Percentiles rank a stretch among this genome's conserved stretches.
These are phyloP conservation scores for Dactylellina leptospora DNA, from an alignment of 2,329 filamentous ascomycete genomes.

Conservation along the genomic window DNA sequence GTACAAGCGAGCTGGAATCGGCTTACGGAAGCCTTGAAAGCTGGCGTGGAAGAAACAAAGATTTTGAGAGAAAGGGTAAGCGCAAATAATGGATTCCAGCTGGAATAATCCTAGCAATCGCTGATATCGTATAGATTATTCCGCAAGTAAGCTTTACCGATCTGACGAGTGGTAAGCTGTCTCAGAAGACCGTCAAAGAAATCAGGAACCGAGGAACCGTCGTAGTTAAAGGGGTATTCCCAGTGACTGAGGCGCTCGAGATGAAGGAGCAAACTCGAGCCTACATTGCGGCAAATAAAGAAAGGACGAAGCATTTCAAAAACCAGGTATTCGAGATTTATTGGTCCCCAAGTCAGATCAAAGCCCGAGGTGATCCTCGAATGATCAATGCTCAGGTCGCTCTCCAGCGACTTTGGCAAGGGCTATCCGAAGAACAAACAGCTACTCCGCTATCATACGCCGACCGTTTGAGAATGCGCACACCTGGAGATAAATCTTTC, in stretches of 20 bases:
- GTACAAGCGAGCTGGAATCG: conserved; percentile 65
- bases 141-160: conserved; percentile 67
- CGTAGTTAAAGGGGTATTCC: conserved; percentile 73
- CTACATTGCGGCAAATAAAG: conserved; percentile 71
- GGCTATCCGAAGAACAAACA: conserved; percentile 63
- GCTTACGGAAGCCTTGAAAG: conserved; percentile 63
- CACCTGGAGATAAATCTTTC: conserved; percentile 75
- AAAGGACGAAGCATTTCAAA: conserved; percentile 72
- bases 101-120: neutral
- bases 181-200: conserved; percentile 59
- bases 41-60: conserved; percentile 65
- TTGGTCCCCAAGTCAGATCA: conserved; percentile 75
- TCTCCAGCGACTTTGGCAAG: conserved; percentile 72
- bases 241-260: conserved; percentile 69
- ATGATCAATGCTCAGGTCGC: conserved; percentile 70
- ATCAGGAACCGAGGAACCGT: conserved; percentile 70
- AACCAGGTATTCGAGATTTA: conserved; percentile 77
- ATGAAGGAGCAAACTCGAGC: conserved; percentile 73
- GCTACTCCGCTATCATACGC: conserved; percentile 73
- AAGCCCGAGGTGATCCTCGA: conserved; percentile 73
- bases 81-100: neutral
- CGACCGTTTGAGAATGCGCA: conserved; percentile 75
- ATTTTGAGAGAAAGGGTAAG: conserved; percentile 62
- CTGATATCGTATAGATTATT: conserved; percentile 61
- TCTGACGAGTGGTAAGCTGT: conserved; percentile 60